Evolutionary conservation across 768 basidiomycete genomes (phyloP).

Genomic region (Hemileccinum rubropunctum): DNA sequence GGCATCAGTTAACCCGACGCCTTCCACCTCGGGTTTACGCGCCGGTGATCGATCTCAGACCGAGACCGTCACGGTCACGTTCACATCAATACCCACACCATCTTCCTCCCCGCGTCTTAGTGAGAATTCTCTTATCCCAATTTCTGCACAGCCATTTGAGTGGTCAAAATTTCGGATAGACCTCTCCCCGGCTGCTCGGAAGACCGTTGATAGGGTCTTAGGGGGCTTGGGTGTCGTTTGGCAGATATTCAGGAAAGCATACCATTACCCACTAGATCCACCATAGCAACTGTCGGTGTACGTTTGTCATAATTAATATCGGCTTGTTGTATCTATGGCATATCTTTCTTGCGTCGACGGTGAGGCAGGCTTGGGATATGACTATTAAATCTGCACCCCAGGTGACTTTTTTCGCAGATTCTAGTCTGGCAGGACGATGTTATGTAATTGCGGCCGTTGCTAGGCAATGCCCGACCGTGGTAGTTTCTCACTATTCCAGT

Average conservation of each 20-base stretch:
- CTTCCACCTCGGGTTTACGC: constrained; percentile 4
- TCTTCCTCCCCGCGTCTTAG: constrained; percentile 4
- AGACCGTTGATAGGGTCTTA: constrained; percentile 25
- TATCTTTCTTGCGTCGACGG: no score
- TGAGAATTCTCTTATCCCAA: constrained; percentile 21
- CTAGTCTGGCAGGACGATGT: no score
- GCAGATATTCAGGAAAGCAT: constrained; percentile 30
- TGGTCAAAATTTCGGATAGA: constrained; percentile 30
- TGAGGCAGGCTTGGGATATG: no score
- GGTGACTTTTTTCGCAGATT: no score
- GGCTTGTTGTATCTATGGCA: constrained; percentile 12
- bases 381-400: no score
- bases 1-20: constrained; percentile 1
- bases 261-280: constrained; percentile 35
- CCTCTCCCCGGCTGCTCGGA: constrained; percentile 22
- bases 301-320: constrained; percentile 1
- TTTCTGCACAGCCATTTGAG: constrained; percentile 22
- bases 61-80: constrained; percentile 8
- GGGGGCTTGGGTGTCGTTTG: constrained; percentile 28
- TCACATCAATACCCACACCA: constrained; percentile 14
- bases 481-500: no score
- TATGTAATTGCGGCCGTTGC: no score
- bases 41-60: constrained; percentile 11
- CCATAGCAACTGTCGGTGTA: constrained; percentile 19
- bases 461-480: no score